phyloP scores from a whole-genome alignment of 495 filamentous ascomycete species.

The Talaromyces nanjingensis region DNA sequence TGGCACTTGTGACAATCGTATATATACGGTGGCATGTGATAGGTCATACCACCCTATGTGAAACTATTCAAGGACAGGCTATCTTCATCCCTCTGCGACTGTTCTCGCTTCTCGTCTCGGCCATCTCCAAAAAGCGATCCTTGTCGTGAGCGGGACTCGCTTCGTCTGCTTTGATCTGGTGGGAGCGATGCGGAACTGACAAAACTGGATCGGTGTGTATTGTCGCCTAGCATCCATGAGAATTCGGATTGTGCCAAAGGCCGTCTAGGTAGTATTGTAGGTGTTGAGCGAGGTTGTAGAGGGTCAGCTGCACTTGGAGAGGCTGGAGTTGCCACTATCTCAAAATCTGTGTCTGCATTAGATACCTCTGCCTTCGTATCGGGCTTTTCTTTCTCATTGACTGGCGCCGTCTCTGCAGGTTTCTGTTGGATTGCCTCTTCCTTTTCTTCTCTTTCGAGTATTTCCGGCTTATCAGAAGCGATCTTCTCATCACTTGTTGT shows the following conservation, averaged over 20 bases:
- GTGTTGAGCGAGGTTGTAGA: slow-evolving; percentile 11
- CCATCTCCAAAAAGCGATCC: slow-evolving; percentile 32
- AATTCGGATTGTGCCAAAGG: slow-evolving; percentile 79
- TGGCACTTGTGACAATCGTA: background rate
- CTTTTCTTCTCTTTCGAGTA: background rate
- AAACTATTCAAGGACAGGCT: slow-evolving; percentile 43
- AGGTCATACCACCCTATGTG: slow-evolving; percentile 2
- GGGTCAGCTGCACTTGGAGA: slow-evolving; percentile 1
- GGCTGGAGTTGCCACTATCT: background rate
- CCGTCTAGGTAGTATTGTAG: slow-evolving; percentile 37
- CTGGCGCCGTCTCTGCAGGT: slow-evolving; percentile 13
- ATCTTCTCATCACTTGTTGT: slow-evolving; percentile 9
- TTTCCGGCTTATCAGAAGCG: background rate
- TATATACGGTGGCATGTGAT: background rate
- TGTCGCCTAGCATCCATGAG: slow-evolving; percentile 86
- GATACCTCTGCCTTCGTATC: background rate
- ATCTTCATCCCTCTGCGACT: slow-evolving; percentile 27
- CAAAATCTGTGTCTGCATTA: background rate
- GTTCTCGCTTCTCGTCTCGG: slow-evolving; percentile 24
- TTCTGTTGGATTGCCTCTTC: background rate
- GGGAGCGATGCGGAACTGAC: slow-evolving; percentile 42
- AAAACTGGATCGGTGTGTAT: slow-evolving; percentile 41
- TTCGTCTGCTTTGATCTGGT: slow-evolving; percentile 38
- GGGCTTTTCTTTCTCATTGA: slow-evolving; percentile 12
- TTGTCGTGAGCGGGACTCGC: slow-evolving; percentile 23